A percentile compares a stretch with the other conserved stretches of the same genome.
Conservation (phyloP, 2,329 filamentous ascomycete genomes). For the Zymoseptoria tritici region DNA sequence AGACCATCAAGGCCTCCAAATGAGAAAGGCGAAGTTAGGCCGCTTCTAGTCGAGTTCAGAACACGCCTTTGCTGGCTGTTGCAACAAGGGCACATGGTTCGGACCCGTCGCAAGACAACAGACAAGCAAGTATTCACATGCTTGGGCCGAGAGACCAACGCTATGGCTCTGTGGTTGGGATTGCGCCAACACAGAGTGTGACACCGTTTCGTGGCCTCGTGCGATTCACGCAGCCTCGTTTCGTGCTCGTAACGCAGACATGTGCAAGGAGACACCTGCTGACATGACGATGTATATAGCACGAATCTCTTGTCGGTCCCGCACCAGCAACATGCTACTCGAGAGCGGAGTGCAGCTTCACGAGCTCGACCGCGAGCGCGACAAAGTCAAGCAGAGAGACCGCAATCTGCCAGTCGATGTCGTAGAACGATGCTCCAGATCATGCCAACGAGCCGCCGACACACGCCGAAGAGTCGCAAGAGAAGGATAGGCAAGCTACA, state of each 20-base stretch:
- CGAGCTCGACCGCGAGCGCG: neutral
- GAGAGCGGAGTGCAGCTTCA: neutral
- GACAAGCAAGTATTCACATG: no score
- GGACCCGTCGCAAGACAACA: neutral
- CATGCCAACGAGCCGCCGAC: neutral
- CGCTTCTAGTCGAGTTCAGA: neutral
- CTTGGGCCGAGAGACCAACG: no score
- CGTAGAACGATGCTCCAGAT: neutral
- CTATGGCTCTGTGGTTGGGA: no score
- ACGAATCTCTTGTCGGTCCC: neutral
- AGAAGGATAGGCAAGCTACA: neutral
- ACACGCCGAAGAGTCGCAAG: neutral
- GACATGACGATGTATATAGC: neutral
- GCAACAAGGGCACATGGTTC: neutral
- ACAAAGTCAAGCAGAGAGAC: neutral
- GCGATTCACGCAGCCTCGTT: no score
- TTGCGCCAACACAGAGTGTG: no score
- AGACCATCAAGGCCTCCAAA: neutral
- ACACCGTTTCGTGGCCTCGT: no score
- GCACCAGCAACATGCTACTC: neutral
- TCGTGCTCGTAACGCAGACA: no score
- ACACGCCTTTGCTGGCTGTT: neutral
- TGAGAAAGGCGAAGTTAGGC: neutral
- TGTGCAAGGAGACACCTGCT: neutral
- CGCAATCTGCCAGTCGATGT: neutral